Conservation (phyloP, 1,284 basidiomycete genomes). For the Rhodotorula sp. region DNA sequence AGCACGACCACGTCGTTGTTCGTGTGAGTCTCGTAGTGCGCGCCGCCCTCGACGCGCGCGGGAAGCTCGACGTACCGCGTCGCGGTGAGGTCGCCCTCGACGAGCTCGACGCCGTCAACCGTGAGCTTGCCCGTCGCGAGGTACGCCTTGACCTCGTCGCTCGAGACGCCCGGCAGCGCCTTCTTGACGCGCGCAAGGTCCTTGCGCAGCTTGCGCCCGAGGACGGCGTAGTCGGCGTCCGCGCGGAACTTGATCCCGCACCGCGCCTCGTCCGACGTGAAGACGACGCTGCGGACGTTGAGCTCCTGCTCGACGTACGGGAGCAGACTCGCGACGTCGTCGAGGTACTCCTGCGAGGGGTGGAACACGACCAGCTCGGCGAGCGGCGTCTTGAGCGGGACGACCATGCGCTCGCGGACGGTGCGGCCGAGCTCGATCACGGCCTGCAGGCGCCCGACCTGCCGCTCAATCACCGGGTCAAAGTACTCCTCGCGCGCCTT, state of each 20-base stretch:
- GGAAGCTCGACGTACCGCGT: conserved; percentile 87
- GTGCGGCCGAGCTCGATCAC: conserved; percentile 91
- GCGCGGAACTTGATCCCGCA: conserved; percentile 91
- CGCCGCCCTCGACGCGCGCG: conserved; percentile 57
- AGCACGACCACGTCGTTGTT: conserved; percentile 94
- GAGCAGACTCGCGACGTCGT: conserved; percentile 81
- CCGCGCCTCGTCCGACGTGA: conserved; percentile 81
- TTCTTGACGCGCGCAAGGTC: conserved; percentile 89
- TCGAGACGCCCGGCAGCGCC: conserved; percentile 76
- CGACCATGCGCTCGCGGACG: conserved; percentile 81
- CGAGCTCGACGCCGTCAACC: conserved; percentile 87
- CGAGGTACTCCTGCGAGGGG: conserved; percentile 77
- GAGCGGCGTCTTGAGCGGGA: conserved; percentile 93
- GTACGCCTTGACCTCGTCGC: conserved; percentile 82
- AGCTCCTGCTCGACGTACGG: conserved; percentile 93
- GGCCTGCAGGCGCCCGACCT: conserved; percentile 90
- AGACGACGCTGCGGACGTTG: conserved; percentile 86
- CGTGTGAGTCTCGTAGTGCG: conserved; percentile 76
- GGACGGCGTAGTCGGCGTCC: conserved; percentile 90
- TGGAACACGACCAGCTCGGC: conserved; percentile 95
- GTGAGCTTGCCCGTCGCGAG: conserved; percentile 72
- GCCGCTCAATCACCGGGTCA: conserved; percentile 91
- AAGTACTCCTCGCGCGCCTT: conserved; percentile 93
- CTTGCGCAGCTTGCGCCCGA: conserved; percentile 92
- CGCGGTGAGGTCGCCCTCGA: conserved; percentile 85